These are phyloP conservation scores for Hypomontagnella submonticulosa DNA, from an alignment of 495 filamentous ascomycete species.

Conservation along the genomic window DNA sequence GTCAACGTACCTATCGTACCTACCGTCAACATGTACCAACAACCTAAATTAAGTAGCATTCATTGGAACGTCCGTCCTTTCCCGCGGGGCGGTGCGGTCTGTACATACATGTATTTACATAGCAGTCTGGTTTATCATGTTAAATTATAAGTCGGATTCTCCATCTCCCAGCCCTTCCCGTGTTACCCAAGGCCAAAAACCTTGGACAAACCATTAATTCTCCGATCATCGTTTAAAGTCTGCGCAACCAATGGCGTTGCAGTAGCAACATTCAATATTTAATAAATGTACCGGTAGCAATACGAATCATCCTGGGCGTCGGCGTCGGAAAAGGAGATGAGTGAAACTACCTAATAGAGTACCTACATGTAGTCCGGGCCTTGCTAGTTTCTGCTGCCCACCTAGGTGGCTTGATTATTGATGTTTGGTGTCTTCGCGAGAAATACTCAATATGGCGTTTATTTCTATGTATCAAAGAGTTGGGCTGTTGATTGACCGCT, in stretches of 20 bases:
- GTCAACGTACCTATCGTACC: neutral
- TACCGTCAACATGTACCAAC: neutral
- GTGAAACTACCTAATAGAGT: constrained; percentile 4
- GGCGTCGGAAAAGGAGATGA: constrained; percentile 14
- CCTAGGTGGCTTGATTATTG: no score
- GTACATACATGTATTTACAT: no score
- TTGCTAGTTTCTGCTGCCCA: neutral
- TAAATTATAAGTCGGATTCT: constrained; percentile 12
- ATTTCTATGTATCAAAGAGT: no score
- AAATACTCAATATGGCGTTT: no score
- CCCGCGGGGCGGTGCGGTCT: constrained; percentile 24
- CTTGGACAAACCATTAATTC: constrained; percentile 46
- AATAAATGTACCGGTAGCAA: constrained; percentile 25
- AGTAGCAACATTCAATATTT: constrained; percentile 13
- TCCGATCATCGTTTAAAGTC: constrained; percentile 31
- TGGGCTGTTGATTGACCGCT: no score
- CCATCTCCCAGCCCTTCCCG: constrained; percentile 21
- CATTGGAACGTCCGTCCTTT: constrained; percentile 13
- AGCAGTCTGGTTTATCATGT: constrained; percentile 12
- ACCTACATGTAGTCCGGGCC: neutral
- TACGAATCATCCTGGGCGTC: constrained; percentile 23
- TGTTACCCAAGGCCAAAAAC: constrained; percentile 24
- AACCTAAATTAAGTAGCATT: constrained; percentile 32
- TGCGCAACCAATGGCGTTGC: constrained; percentile 20
- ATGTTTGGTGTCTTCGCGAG: no score